phyloP scores from a whole-genome alignment of 768 basidiomycete genomes.

The Naganishia vishniacii region DNA sequence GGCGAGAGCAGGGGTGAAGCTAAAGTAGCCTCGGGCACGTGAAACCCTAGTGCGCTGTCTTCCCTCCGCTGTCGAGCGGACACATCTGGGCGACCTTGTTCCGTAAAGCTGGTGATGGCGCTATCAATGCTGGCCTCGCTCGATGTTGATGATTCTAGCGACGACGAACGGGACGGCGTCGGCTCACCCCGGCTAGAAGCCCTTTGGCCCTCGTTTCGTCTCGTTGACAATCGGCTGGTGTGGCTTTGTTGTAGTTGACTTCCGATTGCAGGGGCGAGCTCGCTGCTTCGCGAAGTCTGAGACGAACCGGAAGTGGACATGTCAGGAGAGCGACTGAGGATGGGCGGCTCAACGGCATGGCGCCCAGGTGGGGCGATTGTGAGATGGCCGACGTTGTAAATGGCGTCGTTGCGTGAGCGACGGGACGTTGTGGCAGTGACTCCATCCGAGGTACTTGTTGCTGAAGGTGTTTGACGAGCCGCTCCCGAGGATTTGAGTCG shows the following conservation, averaged over 20 bases:
- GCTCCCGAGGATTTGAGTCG: not conserved
- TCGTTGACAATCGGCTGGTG: too few species aligned
- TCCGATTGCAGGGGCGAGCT: too few species aligned
- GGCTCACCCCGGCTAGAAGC: too few species aligned
- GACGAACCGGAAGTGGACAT: not conserved
- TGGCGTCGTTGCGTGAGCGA: constrained; percentile 5
- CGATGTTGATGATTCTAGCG: not conserved
- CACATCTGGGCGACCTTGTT: not conserved
- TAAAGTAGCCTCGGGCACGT: too few species aligned
- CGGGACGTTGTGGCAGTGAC: too few species aligned
- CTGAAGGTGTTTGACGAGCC: not conserved
- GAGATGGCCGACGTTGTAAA: constrained; percentile 2
- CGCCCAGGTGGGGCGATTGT: not conserved
- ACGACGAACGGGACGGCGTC: not conserved
- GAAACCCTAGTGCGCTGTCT: too few species aligned
- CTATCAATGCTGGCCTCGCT: not conserved
- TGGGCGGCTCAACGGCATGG: not conserved
- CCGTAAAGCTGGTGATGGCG: not conserved
- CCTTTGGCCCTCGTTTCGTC: too few species aligned
- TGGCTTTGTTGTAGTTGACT: too few species aligned
- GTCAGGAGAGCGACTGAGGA: not conserved
- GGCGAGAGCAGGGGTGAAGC: not conserved
- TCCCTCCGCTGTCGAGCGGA: too few species aligned
- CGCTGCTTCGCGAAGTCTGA: too few species aligned
- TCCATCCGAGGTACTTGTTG: not conserved